A percentile compares a stretch with the other conserved stretches of the same genome.
Conservation (phyloP, 352 stramenopile genomes). For the Globisporangium megalacanthum region DNA sequence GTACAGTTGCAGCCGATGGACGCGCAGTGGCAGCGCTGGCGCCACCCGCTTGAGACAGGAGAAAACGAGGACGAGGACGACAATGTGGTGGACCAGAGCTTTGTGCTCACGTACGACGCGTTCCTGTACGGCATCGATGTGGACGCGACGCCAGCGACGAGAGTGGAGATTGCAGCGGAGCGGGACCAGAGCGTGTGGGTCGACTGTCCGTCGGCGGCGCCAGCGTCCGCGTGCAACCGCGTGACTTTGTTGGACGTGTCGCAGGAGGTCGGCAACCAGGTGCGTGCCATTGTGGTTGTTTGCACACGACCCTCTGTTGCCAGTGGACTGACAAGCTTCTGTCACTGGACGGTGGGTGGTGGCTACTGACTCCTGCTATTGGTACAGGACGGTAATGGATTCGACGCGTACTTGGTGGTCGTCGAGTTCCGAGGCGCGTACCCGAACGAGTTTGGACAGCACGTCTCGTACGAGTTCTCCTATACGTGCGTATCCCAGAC, state of each 20-base stretch:
- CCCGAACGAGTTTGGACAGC: slow-evolving; percentile 62
- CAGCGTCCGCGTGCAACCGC: slow-evolving; percentile 26
- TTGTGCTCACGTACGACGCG: slow-evolving; percentile 62
- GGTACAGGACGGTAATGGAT: slow-evolving; percentile 49
- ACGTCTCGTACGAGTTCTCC: slow-evolving; percentile 69
- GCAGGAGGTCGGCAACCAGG: slow-evolving; percentile 52
- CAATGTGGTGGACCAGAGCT: slow-evolving; percentile 34
- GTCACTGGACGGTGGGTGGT: not conserved
- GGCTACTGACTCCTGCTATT: not conserved
- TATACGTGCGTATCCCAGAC: slow-evolving; percentile 56
- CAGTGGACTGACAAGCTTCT: not conserved
- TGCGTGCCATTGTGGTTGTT: slow-evolving; percentile 14
- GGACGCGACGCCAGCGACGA: slow-evolving; percentile 26
- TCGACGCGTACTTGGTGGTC: slow-evolving; percentile 52
- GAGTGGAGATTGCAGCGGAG: slow-evolving; percentile 47
- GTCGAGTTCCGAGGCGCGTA: slow-evolving; percentile 69
- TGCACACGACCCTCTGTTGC: not conserved
- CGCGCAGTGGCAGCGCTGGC: slow-evolving; percentile 20
- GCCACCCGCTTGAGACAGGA: slow-evolving; percentile 11
- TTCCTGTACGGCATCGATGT: slow-evolving; percentile 63
- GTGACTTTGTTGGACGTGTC: slow-evolving; percentile 65
- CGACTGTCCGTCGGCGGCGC: slow-evolving; percentile 28
- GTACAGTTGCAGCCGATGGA: slow-evolving; percentile 25
- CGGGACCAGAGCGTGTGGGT: slow-evolving; percentile 79
- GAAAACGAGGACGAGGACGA: not conserved